Conservation (phyloP, 768 basidiomycete species). For the Macrolepiota fuliginosa region DNA sequence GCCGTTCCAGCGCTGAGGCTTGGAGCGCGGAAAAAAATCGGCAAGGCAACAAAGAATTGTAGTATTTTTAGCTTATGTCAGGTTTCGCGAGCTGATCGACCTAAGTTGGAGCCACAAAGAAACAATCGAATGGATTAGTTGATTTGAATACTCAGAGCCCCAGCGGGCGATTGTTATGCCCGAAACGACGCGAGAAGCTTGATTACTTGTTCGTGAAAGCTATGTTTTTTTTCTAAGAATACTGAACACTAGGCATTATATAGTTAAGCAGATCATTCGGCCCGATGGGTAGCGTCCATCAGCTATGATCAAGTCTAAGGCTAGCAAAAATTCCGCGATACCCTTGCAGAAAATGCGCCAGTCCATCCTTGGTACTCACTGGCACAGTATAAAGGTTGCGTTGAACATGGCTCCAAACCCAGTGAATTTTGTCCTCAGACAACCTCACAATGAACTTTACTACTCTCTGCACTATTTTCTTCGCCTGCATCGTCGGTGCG, state of each 20-base stretch:
- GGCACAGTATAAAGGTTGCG: too few species aligned
- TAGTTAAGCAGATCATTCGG: neutral
- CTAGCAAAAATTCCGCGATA: neutral
- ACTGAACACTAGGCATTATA: neutral
- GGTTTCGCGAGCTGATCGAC: too few species aligned
- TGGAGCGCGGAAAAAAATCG: too few species aligned
- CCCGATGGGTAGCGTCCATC: neutral
- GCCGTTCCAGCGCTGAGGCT: too few species aligned
- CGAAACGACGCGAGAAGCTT: neutral
- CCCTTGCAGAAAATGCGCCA: too few species aligned
- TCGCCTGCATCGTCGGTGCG: slow-evolving; percentile 19
- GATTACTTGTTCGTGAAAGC: neutral
- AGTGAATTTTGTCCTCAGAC: too few species aligned
- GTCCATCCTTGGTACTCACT: too few species aligned
- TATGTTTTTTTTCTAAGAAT: neutral
- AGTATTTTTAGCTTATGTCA: too few species aligned
- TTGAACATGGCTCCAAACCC: too few species aligned
- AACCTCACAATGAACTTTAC: neutral
- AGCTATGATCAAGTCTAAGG: neutral
- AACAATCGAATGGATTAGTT: too few species aligned
- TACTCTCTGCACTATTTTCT: slow-evolving; percentile 17
- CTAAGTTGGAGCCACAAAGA: too few species aligned
- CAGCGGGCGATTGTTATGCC: neutral
- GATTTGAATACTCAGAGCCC: neutral
- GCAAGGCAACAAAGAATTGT: too few species aligned